Evolutionary conservation across 495 filamentous ascomycete species (phyloP).

Genomic region (Cudoniella acicularis): DNA sequence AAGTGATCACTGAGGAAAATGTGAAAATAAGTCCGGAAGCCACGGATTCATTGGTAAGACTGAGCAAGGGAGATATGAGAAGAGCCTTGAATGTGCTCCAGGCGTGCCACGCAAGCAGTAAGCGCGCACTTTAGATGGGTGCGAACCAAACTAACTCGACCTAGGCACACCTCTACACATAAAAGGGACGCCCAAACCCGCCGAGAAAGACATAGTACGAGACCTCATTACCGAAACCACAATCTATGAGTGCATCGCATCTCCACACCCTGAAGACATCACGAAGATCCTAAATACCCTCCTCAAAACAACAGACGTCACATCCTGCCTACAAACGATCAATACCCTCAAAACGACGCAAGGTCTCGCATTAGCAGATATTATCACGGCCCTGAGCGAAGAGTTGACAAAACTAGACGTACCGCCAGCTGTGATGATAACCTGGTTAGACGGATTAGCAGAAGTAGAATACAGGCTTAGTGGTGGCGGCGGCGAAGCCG

Average conservation of each 20-base stretch:
- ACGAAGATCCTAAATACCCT: slow-evolving; percentile 77
- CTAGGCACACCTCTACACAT: slow-evolving; percentile 66
- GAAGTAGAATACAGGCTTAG: slow-evolving; percentile 90
- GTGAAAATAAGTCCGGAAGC: slow-evolving; percentile 81
- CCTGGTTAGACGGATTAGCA: slow-evolving; percentile 87
- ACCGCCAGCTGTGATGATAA: slow-evolving; percentile 78
- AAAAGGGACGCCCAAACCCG: slow-evolving; percentile 56
- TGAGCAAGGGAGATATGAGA: slow-evolving; percentile 96
- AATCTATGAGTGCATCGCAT: slow-evolving; percentile 97
- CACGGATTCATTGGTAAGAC: slow-evolving; percentile 69
- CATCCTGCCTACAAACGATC: slow-evolving; percentile 77
- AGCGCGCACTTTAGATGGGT: too few relatives aligned
- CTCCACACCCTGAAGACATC: slow-evolving; percentile 88
- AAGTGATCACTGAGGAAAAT: slow-evolving; percentile 82
- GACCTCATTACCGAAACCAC: slow-evolving; percentile 86
- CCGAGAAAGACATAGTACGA: slow-evolving; percentile 55
- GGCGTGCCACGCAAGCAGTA: slow-evolving; percentile 92
- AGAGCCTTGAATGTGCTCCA: slow-evolving; percentile 93
- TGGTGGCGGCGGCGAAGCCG: slow-evolving; percentile 79
- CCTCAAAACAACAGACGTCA: slow-evolving; percentile 78
- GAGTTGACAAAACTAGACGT: slow-evolving; percentile 81
- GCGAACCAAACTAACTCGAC: too few relatives aligned
- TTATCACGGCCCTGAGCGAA: slow-evolving; percentile 78
- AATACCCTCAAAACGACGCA: slow-evolving; percentile 80
- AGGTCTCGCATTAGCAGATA: slow-evolving; percentile 91